Evolutionary conservation across 2,329 filamentous ascomycete species (phyloP).

Genomic region (Pleomassaria siparia): DNA sequence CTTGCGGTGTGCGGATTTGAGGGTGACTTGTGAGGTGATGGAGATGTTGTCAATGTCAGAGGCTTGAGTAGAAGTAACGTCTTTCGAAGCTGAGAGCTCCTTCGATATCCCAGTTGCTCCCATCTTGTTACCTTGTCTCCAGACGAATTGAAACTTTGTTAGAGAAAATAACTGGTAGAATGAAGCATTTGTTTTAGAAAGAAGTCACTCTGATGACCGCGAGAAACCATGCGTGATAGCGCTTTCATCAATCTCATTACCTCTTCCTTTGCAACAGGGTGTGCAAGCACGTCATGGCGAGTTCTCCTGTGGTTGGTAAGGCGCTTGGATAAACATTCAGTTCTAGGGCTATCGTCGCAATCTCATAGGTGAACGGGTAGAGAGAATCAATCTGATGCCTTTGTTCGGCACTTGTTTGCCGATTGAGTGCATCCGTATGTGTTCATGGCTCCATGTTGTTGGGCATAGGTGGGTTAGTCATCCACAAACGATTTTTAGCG

Average conservation of each 20-base stretch:
- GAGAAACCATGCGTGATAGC: background rate
- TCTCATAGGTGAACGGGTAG: background rate
- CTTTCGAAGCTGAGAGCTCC: conserved; percentile 6
- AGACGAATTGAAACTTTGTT: background rate
- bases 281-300: conserved; percentile 11
- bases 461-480: background rate
- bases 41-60: conserved; percentile 12
- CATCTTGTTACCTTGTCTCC: conserved; percentile 5
- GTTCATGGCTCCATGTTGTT: background rate
- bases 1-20: conserved; percentile 29
- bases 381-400: background rate
- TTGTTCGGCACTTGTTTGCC: background rate
- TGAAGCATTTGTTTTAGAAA: background rate
- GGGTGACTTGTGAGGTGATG: conserved; percentile 5
- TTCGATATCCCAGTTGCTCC: conserved; percentile 7
- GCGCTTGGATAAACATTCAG: background rate
- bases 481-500: conserved; percentile 23
- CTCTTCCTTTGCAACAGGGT: background rate
- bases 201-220: background rate
- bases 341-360: background rate
- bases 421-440: background rate
- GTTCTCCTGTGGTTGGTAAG: background rate
- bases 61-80: conserved; percentile 6
- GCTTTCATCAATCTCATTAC: background rate
- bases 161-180: too few species aligned